Percentiles rank a stretch among this genome's conserved stretches.
Conservation (phyloP, 2,329 filamentous ascomycete genomes). For the Fusarium begoniae region DNA sequence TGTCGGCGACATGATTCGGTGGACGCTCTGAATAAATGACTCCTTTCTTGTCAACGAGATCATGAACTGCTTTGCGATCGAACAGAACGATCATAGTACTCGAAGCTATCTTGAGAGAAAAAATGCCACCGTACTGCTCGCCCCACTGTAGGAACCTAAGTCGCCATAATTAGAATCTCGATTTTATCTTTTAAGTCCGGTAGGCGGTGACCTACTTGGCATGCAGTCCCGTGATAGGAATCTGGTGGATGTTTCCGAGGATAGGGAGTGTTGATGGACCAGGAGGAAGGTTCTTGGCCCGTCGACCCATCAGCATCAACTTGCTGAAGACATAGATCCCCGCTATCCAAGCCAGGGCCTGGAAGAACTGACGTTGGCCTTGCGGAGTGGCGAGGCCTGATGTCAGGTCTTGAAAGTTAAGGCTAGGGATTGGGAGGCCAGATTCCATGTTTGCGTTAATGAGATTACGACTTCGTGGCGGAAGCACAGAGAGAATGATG, state of each 20-base stretch:
- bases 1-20: not conserved
- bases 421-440: not conserved
- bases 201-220: not conserved
- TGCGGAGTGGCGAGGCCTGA: not conserved
- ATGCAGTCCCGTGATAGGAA: not conserved
- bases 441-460: not conserved
- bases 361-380: not conserved
- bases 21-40: not conserved
- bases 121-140: not conserved
- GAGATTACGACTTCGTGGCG: too few relatives aligned
- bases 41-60: not conserved
- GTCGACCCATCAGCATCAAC: not conserved
- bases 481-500: not conserved
- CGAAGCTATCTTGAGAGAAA: not conserved
- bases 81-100: not conserved
- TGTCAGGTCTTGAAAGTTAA: not conserved
- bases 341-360: not conserved
- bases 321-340: not conserved
- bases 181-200: not conserved
- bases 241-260: not conserved
- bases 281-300: not conserved
- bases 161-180: not conserved
- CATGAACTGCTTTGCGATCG: not conserved
- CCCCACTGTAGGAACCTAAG: not conserved
- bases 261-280: not conserved